These are phyloP conservation scores for Hypoxylon trugodes DNA, from an alignment of 495 filamentous ascomycete genomes.

Conservation along the genomic window DNA sequence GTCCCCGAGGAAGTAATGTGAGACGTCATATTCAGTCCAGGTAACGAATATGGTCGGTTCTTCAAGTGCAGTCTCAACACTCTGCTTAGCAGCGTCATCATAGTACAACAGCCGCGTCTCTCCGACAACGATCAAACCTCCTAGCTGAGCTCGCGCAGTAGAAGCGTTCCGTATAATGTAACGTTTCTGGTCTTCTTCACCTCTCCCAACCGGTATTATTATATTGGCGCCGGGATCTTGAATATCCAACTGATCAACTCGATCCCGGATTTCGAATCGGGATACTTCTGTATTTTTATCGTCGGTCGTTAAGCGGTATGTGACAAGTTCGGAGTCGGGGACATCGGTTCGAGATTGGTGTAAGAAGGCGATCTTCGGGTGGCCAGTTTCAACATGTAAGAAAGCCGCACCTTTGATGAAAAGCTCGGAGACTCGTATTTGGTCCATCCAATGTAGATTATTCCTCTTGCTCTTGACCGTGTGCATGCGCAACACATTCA, in stretches of 20 bases:
- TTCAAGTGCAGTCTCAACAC: constrained; percentile 65
- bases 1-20: constrained; percentile 86
- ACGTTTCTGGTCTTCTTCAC: constrained; percentile 58
- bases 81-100: constrained; percentile 72
- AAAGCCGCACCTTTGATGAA: constrained; percentile 85
- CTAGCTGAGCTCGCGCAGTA: constrained; percentile 58
- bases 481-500: constrained; percentile 71
- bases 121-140: constrained; percentile 82
- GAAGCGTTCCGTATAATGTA: constrained; percentile 60
- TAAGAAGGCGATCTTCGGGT: constrained; percentile 82
- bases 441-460: constrained; percentile 71
- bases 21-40: constrained; percentile 84
- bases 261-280: constrained; percentile 56
- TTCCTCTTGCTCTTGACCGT: constrained; percentile 63
- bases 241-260: constrained; percentile 63
- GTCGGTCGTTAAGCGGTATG: constrained; percentile 63
- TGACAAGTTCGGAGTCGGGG: constrained; percentile 65
- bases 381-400: constrained; percentile 73
- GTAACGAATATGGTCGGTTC: constrained; percentile 84
- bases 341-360: constrained; percentile 78
- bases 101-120: constrained; percentile 87
- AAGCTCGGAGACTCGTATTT: constrained; percentile 83
- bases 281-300: constrained; percentile 57
- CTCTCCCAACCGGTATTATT: constrained; percentile 80
- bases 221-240: constrained; percentile 78